A percentile compares a stretch with the other conserved stretches of the same genome.
Evolutionary conservation across 345 rosid species (phyloP).

Genomic region (Eucalyptus viminalis): DNA sequence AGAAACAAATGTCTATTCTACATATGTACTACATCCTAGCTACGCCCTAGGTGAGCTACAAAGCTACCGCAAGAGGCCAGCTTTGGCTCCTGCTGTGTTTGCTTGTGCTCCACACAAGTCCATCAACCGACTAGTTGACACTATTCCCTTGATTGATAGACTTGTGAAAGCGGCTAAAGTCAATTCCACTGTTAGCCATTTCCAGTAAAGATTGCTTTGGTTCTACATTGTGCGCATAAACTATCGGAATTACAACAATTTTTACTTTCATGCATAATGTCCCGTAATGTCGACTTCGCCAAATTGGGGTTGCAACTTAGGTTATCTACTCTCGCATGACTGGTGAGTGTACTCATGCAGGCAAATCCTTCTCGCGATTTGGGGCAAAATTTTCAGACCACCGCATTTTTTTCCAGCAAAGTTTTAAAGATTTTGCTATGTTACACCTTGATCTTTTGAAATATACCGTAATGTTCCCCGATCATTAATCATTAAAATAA

Average conservation of each 20-base stretch:
- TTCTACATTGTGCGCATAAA: not conserved
- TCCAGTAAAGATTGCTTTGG: not conserved
- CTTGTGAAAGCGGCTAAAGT: not conserved
- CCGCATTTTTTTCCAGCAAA: not conserved
- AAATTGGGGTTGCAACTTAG: not conserved
- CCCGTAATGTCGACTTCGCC: not conserved
- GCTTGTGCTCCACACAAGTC: too few species aligned
- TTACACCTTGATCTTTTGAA: not conserved
- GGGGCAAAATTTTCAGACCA: not conserved
- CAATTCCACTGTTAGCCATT: not conserved
- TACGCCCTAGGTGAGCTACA: too few species aligned
- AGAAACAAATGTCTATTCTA: not conserved
- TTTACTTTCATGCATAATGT: not conserved
- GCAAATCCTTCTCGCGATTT: not conserved
- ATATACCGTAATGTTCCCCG: not conserved
- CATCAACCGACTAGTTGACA: too few species aligned
- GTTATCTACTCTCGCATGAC: not conserved
- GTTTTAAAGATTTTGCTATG: not conserved
- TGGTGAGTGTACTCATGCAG: not conserved
- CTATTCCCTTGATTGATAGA: too few species aligned
- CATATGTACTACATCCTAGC: not conserved
- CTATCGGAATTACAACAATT: not conserved
- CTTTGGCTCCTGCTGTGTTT: too few species aligned
- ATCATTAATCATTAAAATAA: not conserved
- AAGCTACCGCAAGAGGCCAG: too few species aligned